Conservation (phyloP, 768 basidiomycete species). For the Rossbeevera mucosa region DNA sequence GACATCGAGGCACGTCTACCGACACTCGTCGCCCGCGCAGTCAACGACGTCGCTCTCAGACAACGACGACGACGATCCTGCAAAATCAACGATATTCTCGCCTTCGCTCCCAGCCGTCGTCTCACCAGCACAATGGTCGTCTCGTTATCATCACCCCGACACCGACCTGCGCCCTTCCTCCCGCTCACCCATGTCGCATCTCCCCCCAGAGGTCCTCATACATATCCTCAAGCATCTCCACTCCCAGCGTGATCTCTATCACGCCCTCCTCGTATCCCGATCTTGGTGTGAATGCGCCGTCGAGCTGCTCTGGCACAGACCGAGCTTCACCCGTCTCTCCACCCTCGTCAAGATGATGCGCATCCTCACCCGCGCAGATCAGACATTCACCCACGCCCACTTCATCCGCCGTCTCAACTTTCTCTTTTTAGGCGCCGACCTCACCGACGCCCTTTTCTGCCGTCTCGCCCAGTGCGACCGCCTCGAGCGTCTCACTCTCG, state of each 20-base stretch:
- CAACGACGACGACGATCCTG: constrained; percentile 63
- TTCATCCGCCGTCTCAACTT: constrained; percentile 94
- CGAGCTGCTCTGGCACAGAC: constrained; percentile 92
- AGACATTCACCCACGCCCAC: constrained; percentile 81
- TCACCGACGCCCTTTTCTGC: constrained; percentile 70
- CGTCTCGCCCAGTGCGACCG: constrained; percentile 71
- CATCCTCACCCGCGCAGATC: constrained; percentile 56
- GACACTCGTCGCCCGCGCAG: constrained; percentile 50
- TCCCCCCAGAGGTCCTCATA: constrained; percentile 91
- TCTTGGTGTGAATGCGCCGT: constrained; percentile 96
- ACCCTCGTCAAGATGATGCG: constrained; percentile 77
- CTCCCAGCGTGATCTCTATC: constrained; percentile 66
- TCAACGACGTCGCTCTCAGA: constrained; percentile 78
- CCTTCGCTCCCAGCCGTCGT: constrained; percentile 36
- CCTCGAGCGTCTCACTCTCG: constrained; percentile 85
- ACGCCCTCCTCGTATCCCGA: constrained; percentile 75
- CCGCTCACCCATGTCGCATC: constrained; percentile 55
- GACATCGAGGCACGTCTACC: constrained; percentile 34
- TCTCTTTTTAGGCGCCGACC: constrained; percentile 58
- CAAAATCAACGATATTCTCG: constrained; percentile 41
- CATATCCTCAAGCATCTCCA: constrained; percentile 86
- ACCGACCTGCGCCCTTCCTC: constrained; percentile 23
- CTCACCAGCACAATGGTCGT: constrained; percentile 66
- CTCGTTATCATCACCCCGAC: constrained; percentile 33
- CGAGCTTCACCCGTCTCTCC: constrained; percentile 61